Evolutionary conservation across 1,284 basidiomycete species (phyloP), one percentile per base, ranked within the genome.

Genomic region (Boletus smithii): DNA sequence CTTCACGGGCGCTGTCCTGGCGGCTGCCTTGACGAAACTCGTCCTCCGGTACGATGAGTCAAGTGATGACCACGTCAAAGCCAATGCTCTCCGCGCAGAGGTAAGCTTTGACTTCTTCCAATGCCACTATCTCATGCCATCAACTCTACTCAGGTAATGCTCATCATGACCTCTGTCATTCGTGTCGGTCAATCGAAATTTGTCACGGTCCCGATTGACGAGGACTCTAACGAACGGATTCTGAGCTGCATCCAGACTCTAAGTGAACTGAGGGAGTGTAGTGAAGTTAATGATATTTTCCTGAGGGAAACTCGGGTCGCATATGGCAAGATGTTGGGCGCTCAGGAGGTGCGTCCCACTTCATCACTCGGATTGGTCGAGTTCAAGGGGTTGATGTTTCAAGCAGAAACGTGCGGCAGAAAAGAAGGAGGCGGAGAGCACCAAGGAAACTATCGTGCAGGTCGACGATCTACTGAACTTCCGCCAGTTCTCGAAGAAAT

Each of bases 121-220:
- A 42, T 33, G 9, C 10, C 29, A 23, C 42, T 13, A 38, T 31
- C 48, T 44, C 26, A 38, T 16, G 10, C 36, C 7, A 17, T 42
- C 8, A 8, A 43, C 30, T 16, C 35, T 27, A 13, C 32, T 4
- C 54, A 90, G 86, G 86, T 93, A 3, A 98, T 99, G 91, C 78
- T 99, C 50, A 94, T 99, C 65, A 98, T 99, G 95, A 88, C 93
- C 3, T 97, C 92, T 14, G 79, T 97, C 62, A 90, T 99, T 60
- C 91, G 95, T 41, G 92, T 98, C 40, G 97, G 97, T 33, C 95
- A 98, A 72, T 95, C 91, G 50, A 95, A 95, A 66, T 97, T 97
- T 59, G 90, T 89, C 33, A 83, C 89, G 0, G 86, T 88, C 2
- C 89, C 91, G 13, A 99, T 99, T 57, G 97, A 99, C 72, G 97